A percentile compares a stretch with the other conserved stretches of the same genome.
These are phyloP conservation scores for Echium plantagineum DNA, from an alignment of 257 asterid genomes.

Conservation along the genomic window DNA sequence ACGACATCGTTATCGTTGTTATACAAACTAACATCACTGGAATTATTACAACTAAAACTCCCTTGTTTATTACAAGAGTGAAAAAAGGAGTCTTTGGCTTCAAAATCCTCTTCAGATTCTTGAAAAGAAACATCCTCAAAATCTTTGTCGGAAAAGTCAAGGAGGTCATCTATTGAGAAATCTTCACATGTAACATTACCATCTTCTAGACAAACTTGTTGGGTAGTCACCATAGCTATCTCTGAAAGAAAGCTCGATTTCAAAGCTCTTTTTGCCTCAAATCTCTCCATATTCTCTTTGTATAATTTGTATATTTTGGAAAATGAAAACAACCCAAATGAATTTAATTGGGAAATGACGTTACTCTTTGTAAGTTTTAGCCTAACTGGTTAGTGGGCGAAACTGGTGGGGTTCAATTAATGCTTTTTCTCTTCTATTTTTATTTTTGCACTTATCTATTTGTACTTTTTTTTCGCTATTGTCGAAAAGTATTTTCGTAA, in stretches of 20 bases:
- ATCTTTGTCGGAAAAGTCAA: slow-evolving; percentile 71
- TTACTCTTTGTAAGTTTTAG: too few relatives aligned
- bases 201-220: slow-evolving; percentile 9
- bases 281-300: slow-evolving; percentile 42
- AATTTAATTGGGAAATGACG: background rate
- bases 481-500: background rate
- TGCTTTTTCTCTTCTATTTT: background rate
- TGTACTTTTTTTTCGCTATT: background rate
- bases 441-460: background rate
- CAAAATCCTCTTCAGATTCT: slow-evolving; percentile 25
- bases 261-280: slow-evolving; percentile 58
- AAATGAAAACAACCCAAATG: background rate
- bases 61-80: slow-evolving; percentile 19
- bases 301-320: background rate
- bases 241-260: slow-evolving; percentile 65
- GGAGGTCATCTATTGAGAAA: slow-evolving; percentile 92
- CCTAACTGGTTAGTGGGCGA: background rate
- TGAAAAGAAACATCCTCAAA: slow-evolving; percentile 31
- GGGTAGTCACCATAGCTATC: slow-evolving; percentile 28
- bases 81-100: slow-evolving; percentile 10
- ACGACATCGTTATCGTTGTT: slow-evolving; percentile 37
- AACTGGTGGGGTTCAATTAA: background rate
- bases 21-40: slow-evolving; percentile 5
- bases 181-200: slow-evolving; percentile 53
- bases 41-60: slow-evolving; percentile 29